Conservation (phyloP, 1,284 basidiomycete genomes). For the Peniophora sp. region DNA sequence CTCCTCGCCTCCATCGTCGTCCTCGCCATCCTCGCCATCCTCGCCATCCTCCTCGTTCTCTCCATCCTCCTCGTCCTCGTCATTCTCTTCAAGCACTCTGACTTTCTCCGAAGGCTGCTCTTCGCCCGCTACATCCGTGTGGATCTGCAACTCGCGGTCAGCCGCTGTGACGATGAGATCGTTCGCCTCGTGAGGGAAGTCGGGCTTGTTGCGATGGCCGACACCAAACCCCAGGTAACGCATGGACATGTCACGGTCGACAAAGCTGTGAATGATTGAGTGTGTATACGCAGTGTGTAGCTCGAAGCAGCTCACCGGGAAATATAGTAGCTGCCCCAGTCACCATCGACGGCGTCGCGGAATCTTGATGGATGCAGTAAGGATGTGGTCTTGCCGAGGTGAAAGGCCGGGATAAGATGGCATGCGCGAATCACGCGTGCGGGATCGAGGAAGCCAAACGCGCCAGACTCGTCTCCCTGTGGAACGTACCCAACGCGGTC, state of each 20-base stretch:
- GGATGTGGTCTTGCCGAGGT: neutral
- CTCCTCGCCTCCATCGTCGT: neutral
- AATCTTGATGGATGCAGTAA: neutral
- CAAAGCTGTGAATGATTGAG: constrained; percentile 7
- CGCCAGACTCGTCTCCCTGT: constrained; percentile 5
- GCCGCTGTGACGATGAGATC: neutral
- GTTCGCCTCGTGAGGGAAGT: neutral
- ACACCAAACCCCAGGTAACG: constrained; percentile 12
- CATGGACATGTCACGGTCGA: constrained; percentile 15
- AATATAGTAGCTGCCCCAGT: constrained; percentile 4
- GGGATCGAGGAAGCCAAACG: constrained; percentile 20
- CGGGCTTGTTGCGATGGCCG: constrained; percentile 8
- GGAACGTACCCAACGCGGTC: constrained; percentile 13
- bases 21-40: neutral
- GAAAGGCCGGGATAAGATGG: constrained; percentile 18
- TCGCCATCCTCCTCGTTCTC: neutral
- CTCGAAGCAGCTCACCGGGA: neutral
- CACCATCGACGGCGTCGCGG: neutral
- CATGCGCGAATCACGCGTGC: constrained; percentile 12
- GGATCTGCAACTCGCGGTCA: neutral
- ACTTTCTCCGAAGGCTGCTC: neutral
- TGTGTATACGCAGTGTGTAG: neutral
- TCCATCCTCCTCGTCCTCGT: neutral
- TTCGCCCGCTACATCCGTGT: neutral
- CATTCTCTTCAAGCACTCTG: neutral